These are phyloP conservation scores for Taphrina deformans DNA, from an alignment of 1,139 yeast genomes.

Conservation along the genomic window DNA sequence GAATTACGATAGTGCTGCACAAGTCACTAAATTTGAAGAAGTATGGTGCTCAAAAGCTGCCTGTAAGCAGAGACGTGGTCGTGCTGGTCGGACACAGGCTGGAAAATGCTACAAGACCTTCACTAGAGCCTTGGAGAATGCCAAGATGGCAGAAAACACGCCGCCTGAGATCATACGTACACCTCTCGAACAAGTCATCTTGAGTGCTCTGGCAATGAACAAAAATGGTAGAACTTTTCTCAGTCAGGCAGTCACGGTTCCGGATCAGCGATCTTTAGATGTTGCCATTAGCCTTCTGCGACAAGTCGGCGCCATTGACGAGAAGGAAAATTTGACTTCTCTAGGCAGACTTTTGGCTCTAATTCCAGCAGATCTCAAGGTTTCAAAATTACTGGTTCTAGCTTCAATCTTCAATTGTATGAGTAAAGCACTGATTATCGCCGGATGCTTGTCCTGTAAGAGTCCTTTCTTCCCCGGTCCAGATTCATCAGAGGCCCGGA, in stretches of 20 bases:
- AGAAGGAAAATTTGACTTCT: slow-evolving; percentile 54
- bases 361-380: slow-evolving; percentile 80
- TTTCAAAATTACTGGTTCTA: slow-evolving; percentile 76
- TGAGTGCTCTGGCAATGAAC: slow-evolving; percentile 88
- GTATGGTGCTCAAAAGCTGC: slow-evolving; percentile 90
- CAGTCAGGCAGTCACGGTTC: slow-evolving; percentile 78
- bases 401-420: slow-evolving; percentile 83
- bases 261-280: slow-evolving; percentile 58
- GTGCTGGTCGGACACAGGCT: slow-evolving; percentile 92
- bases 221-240: slow-evolving; percentile 64
- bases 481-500: slow-evolving; percentile 60
- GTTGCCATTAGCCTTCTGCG: slow-evolving; percentile 63
- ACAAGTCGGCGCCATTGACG: slow-evolving; percentile 70
- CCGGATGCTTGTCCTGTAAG: slow-evolving; percentile 72
- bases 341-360: slow-evolving; percentile 73
- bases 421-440: slow-evolving; percentile 71
- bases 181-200: slow-evolving; percentile 75
- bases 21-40: slow-evolving; percentile 72
- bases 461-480: slow-evolving; percentile 65
- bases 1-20: slow-evolving; percentile 64
- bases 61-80: slow-evolving; percentile 88
- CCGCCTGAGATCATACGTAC: slow-evolving; percentile 86
- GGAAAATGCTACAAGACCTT: slow-evolving; percentile 83
- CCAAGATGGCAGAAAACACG: slow-evolving; percentile 67
- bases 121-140: slow-evolving; percentile 59